These are phyloP conservation scores for Halenospora varia DNA, from an alignment of 495 filamentous ascomycete genomes.

Conservation along the genomic window DNA sequence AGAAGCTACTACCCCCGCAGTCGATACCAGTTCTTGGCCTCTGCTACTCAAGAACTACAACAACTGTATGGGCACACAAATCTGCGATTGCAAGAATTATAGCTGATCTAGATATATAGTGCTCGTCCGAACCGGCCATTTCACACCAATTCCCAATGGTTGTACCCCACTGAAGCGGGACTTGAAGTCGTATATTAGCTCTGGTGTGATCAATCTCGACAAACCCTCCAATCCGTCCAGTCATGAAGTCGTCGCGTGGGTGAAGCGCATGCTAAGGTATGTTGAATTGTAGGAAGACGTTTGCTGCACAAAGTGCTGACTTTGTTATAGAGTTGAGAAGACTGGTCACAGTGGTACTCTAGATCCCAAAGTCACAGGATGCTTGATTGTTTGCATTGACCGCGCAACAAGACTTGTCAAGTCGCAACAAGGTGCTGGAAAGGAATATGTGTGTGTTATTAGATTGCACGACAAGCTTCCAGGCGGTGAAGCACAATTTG, in stretches of 20 bases:
- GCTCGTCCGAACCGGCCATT: conserved; percentile 84
- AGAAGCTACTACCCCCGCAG: conserved; percentile 60
- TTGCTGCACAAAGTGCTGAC: conserved; percentile 18
- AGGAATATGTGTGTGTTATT: conserved; percentile 71
- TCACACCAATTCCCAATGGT: conserved; percentile 88
- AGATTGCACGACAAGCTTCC: conserved; percentile 88
- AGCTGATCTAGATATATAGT: conserved; percentile 43
- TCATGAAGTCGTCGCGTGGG: conserved; percentile 98
- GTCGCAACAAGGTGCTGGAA: conserved; percentile 96
- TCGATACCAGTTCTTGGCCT: conserved; percentile 81
- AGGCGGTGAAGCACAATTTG: conserved; percentile 85
- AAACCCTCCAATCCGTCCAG: conserved; percentile 97
- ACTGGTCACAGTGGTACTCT: conserved; percentile 97
- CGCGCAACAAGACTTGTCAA: conserved; percentile 96
- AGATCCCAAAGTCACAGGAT: conserved; percentile 91
- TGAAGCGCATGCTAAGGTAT: conserved; percentile 93
- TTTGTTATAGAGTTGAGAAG: conserved; percentile 71
- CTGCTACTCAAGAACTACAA: conserved; percentile 90
- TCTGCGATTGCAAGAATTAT: conserved; percentile 1
- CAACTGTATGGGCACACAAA: conserved; percentile 51
- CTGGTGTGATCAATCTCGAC: conserved; percentile 97
- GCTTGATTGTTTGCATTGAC: conserved; percentile 92
- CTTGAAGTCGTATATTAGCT: conserved; percentile 90
- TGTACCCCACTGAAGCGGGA: conserved; percentile 84
- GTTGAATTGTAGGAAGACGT: too few species aligned